These are phyloP conservation scores for Psilocybe tampanensis DNA, from an alignment of 768 basidiomycete species.

Conservation along the genomic window DNA sequence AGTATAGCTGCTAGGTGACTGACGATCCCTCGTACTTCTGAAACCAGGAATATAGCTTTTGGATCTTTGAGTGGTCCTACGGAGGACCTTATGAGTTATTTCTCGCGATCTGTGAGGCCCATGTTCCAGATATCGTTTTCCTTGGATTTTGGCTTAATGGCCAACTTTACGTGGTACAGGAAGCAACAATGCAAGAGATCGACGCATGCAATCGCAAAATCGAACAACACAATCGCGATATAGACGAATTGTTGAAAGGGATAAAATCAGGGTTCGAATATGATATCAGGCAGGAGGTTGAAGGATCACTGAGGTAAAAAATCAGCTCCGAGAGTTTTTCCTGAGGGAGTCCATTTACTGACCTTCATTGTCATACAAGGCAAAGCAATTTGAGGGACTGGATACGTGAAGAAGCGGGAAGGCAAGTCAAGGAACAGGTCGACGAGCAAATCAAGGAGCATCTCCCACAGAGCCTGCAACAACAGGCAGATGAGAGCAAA, in stretches of 20 bases:
- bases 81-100: not conserved
- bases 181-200: conserved; percentile 15
- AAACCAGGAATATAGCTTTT: conserved; percentile 10
- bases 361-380: not conserved
- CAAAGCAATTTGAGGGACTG: conserved; percentile 34
- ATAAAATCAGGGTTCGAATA: conserved; percentile 17
- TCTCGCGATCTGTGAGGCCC: not conserved
- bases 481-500: conserved; percentile 47
- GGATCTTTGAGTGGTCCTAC: conserved; percentile 2
- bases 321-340: no score
- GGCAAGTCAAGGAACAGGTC: conserved; percentile 50
- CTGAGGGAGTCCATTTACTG: no score
- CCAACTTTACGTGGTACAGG: conserved; percentile 4
- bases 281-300: conserved; percentile 20
- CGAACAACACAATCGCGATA: conserved; percentile 17
- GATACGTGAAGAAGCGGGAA: conserved; percentile 40
- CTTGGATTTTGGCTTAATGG: not conserved
- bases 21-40: not conserved
- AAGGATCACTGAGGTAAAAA: conserved; percentile 17
- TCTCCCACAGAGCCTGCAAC: conserved; percentile 47
- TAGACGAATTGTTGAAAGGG: conserved; percentile 7
- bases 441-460: conserved; percentile 47
- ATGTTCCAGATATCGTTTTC: not conserved
- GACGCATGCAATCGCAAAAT: conserved; percentile 22
- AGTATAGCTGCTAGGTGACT: not conserved